Conservation (phyloP, 1,284 basidiomycete species). For the Malassezia restricta region DNA sequence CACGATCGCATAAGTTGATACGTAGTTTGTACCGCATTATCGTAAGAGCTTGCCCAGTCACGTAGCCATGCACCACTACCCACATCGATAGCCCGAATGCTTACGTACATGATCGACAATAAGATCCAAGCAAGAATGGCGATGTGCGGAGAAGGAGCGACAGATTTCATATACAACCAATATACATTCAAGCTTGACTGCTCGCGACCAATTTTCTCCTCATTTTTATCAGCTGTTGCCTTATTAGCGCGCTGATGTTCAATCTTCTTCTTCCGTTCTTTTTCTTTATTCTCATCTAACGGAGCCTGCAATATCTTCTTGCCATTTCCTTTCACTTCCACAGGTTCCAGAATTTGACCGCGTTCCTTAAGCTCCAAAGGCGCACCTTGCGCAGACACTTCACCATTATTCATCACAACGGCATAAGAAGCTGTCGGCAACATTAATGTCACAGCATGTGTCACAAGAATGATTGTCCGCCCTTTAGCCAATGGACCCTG, state of each 20-base stretch:
- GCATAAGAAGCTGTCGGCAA: slow-evolving; percentile 59
- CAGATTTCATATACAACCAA: slow-evolving; percentile 31
- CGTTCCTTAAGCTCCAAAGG: slow-evolving; percentile 49
- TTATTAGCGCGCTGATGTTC: slow-evolving; percentile 11
- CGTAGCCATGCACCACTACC: slow-evolving; percentile 39
- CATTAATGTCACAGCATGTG: slow-evolving; percentile 69
- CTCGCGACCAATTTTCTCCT: slow-evolving; percentile 39
- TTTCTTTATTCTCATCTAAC: slow-evolving; percentile 22
- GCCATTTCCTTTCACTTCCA: background rate
- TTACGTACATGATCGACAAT: slow-evolving; percentile 28
- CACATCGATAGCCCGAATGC: slow-evolving; percentile 29
- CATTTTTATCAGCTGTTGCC: slow-evolving; percentile 26
- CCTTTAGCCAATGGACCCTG: slow-evolving; percentile 56
- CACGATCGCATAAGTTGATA: background rate
- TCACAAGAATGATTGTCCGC: slow-evolving; percentile 67
- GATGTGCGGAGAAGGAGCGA: slow-evolving; percentile 18
- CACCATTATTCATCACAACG: slow-evolving; percentile 58
- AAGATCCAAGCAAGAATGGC: slow-evolving; percentile 28
- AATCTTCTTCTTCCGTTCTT: slow-evolving; percentile 27
- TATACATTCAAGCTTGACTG: slow-evolving; percentile 32
- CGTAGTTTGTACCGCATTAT: slow-evolving; percentile 5
- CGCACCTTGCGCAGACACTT: slow-evolving; percentile 59
- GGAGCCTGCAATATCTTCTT: background rate
- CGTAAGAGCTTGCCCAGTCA: slow-evolving; percentile 38
- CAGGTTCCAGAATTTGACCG: background rate